Conservation (phyloP, 768 basidiomycete genomes). For the Pulveroboletus ravenelii region DNA sequence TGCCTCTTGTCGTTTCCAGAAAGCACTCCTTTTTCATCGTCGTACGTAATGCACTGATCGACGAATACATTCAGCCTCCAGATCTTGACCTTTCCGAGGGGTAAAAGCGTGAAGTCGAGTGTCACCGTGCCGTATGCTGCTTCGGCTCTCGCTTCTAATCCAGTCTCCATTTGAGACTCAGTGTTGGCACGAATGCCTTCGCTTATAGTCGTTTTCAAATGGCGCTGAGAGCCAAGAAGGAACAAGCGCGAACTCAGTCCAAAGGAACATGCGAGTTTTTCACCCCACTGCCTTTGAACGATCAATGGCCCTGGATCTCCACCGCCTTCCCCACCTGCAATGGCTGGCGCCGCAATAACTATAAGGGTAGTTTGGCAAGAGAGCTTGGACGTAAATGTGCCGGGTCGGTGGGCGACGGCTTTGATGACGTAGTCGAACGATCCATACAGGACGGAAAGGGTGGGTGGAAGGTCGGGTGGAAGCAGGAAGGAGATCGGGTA, state of each 20-base stretch:
- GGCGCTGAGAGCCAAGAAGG: constrained; percentile 55
- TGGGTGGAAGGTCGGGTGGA: constrained; percentile 76
- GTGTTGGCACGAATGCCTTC: not conserved
- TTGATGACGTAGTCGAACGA: constrained; percentile 74
- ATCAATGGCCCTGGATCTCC: constrained; percentile 71
- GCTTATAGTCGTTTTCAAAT: not conserved
- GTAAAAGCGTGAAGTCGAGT: constrained; percentile 76
- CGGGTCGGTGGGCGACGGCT: constrained; percentile 82
- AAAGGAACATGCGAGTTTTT: constrained; percentile 79
- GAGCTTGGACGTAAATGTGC: constrained; percentile 76
- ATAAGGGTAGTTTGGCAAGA: constrained; percentile 65
- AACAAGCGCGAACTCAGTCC: constrained; percentile 76
- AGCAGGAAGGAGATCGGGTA: constrained; percentile 93
- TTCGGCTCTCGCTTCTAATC: constrained; percentile 10
- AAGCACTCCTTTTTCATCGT: not conserved
- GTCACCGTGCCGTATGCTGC: constrained; percentile 55
- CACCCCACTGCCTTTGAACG: constrained; percentile 89
- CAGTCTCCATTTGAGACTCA: not conserved
- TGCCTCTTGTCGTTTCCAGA: not conserved
- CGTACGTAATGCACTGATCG: constrained; percentile 45
- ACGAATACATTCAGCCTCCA: constrained; percentile 67
- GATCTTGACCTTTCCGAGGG: constrained; percentile 81
- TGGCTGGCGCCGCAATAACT: constrained; percentile 69
- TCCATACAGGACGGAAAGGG: constrained; percentile 70
- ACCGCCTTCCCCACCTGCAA: constrained; percentile 69